These are phyloP conservation scores for Lentinula edodes DNA, from an alignment of 768 basidiomycete species.

Conservation along the genomic window DNA sequence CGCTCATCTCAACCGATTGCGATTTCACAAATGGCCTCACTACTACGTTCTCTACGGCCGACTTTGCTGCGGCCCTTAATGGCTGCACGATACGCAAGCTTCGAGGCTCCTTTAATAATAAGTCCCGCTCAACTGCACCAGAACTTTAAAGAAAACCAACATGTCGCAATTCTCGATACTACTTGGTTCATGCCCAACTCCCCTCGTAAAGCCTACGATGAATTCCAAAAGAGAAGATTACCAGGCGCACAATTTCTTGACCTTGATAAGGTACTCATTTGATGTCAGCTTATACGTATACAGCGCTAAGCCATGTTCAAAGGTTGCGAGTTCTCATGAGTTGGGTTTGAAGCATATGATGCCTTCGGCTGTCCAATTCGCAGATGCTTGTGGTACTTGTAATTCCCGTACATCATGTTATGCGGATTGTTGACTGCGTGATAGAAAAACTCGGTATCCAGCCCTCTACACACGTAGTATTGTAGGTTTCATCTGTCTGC, in stretches of 20 bases:
- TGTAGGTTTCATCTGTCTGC: constrained; percentile 40
- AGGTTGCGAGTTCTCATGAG: constrained; percentile 59
- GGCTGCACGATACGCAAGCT: constrained; percentile 25
- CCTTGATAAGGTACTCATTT: constrained; percentile 51
- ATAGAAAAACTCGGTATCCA: constrained; percentile 67
- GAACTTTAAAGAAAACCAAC: constrained; percentile 24
- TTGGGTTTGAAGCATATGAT: constrained; percentile 94
- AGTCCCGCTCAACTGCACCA: constrained; percentile 44
- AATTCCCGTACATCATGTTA: neutral
- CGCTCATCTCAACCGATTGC: neutral
- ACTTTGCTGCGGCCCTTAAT: constrained; percentile 7
- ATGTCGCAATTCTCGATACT: constrained; percentile 59
- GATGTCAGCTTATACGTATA: neutral
- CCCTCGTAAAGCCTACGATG: constrained; percentile 60
- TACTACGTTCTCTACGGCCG: neutral
- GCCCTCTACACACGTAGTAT: constrained; percentile 71
- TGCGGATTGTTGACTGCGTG: neutral
- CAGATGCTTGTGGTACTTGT: constrained; percentile 70
- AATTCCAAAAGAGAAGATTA: constrained; percentile 63
- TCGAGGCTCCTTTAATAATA: constrained; percentile 41
- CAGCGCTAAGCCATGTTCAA: neutral
- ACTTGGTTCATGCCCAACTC: constrained; percentile 95
- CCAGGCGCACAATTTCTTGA: constrained; percentile 73
- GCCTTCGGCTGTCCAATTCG: constrained; percentile 67
- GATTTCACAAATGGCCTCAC: neutral